A percentile compares a stretch with the other conserved stretches of the same genome.
phyloP scores from a whole-genome alignment of 139 green algal species.

The Picochlorum sp. region DNA sequence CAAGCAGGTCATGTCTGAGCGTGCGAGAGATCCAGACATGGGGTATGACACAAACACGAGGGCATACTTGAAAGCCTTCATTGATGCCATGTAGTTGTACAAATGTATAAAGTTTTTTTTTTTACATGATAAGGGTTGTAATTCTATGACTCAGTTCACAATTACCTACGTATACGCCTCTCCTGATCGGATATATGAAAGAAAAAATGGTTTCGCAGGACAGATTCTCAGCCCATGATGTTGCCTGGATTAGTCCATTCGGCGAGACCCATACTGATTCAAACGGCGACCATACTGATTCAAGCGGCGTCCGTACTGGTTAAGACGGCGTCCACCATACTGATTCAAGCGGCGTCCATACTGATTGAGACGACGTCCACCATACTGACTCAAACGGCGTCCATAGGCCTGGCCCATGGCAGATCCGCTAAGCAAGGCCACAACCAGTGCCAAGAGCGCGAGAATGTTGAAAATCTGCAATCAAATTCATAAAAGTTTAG shows the following conservation, averaged over 20 bases:
- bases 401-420: not conserved
- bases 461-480: conserved; percentile 4
- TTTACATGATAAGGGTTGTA: not conserved
- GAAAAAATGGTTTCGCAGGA: too few relatives aligned
- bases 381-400: not conserved
- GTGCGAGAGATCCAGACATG: conserved; percentile 21
- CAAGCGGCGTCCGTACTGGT: not conserved
- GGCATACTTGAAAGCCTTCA: conserved; percentile 30
- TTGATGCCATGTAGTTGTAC: conserved; percentile 18
- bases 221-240: too few relatives aligned
- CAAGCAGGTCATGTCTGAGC: conserved; percentile 27
- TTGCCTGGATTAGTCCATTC: not conserved
- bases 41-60: conserved; percentile 9
- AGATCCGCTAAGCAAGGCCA: not conserved
- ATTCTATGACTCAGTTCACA: conserved; percentile 1
- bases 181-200: too few relatives aligned
- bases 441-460: not conserved
- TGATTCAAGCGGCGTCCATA: not conserved
- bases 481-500: not conserved
- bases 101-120: too few relatives aligned
- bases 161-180: too few relatives aligned
- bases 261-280: not conserved
- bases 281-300: not conserved
- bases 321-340: not conserved
- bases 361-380: not conserved